Percentiles rank a stretch among this genome's conserved stretches.
Evolutionary conservation across 345 rosid species (phyloP).

Genomic region (Citrus australasica): DNA sequence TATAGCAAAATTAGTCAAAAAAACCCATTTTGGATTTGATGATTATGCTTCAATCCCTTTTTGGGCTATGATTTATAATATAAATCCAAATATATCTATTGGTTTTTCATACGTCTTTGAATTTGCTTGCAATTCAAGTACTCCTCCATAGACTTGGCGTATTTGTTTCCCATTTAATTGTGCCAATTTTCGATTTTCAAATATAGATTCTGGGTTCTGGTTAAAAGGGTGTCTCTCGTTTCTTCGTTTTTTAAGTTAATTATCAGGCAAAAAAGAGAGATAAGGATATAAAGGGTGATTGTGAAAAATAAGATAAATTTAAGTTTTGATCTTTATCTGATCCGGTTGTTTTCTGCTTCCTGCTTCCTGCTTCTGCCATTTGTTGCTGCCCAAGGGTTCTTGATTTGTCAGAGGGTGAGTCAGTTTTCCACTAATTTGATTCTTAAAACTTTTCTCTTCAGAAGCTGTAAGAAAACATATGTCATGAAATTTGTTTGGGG

Average conservation of each 20-base stretch:
- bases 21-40: conserved; percentile 25
- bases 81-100: neutral
- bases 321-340: conserved; percentile 52
- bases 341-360: conserved; percentile 42
- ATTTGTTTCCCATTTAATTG: conserved; percentile 23
- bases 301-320: conserved; percentile 4
- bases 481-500: conserved; percentile 26
- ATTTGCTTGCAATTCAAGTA: conserved; percentile 38
- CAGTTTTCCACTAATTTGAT: conserved; percentile 31
- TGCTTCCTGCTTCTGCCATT: conserved; percentile 30
- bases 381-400: conserved; percentile 28
- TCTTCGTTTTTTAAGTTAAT: neutral
- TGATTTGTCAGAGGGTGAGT: conserved; percentile 42
- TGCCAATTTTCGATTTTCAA: conserved; percentile 8
- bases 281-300: conserved; percentile 10
- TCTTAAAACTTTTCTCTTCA: conserved; percentile 19
- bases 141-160: conserved; percentile 26
- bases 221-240: conserved; percentile 22
- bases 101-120: conserved; percentile 1
- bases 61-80: conserved; percentile 10
- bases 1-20: conserved; percentile 5
- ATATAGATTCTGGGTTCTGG: conserved; percentile 23
- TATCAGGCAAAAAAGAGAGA: conserved; percentile 2
- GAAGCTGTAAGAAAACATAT: conserved; percentile 20
- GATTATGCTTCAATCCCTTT: conserved; percentile 23